Evolutionary conservation across 2,329 filamentous ascomycete genomes (phyloP), one percentile per base, ranked within the genome.

Genomic region (Endocalyx cinctus): DNA sequence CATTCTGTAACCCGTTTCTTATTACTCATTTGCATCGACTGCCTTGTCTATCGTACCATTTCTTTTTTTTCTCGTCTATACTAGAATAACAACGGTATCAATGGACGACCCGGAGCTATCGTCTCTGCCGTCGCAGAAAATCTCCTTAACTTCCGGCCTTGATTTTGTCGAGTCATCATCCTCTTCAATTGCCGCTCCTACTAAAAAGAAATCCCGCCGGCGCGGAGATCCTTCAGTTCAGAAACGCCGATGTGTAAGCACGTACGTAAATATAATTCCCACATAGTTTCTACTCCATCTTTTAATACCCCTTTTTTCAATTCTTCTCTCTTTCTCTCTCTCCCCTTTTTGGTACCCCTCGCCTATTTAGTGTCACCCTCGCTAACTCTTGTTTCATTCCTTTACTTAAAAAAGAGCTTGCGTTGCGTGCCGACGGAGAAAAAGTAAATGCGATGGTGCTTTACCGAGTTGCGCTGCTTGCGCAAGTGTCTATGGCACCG

Each of bases 401-500:
- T 13, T 29, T 8, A 29, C 17, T 5, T 29, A n/a, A 6, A 46
- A 32, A n/a, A 49, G 52, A 23, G 85, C 85, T 8, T 90, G 85
- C 55, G 78, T 89, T 51, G 84, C 85, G 13, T 90, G 85, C 39
- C 75, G 85, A 14, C 79, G 79, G 55, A 71, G 85, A 44, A 90
- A 90, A 53, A 86, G 81, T 29, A 90, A 89, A 73, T 97, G 90
- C 60, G 90, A 97, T 60, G 90, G 90, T 39, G 89, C 88, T 35
- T 71, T 85, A 5, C 90, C 90, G 5, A 89, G 86, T 50, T 97
- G 92, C 57, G 90, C 90, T 6, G 90, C 92, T n/a, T 98, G 92
- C 62, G 80, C 86, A 42, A 94, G 88, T 48, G 90, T 97, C 34
- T 97, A 98, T 57, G 77, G 79, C 41, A 92, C 86, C 40, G 79